Base-by-base conservation (phyloP, 352 stramenopile species). In the Globisporangium splendens region DNA sequence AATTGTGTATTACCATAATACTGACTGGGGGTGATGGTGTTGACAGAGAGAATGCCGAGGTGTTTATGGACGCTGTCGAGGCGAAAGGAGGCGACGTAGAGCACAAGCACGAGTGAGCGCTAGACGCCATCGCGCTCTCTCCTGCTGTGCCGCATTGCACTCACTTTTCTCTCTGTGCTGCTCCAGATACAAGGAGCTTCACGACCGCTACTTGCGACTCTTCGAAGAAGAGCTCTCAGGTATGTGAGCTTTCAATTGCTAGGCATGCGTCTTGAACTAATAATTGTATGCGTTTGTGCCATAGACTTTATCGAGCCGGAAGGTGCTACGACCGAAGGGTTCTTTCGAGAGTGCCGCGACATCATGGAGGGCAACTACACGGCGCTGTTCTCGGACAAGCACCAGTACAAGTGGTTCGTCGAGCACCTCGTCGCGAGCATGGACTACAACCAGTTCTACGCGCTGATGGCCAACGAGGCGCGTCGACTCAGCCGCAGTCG, bases 371-470 rank as follows among this genome's bases (percentile, higher is more conserved):
- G 69, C 20, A 72, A 92, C 46, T 83, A 79, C 62, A 77, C 74
- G 33, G 78, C 76, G 28, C 28, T 35, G 47, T 69, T 88, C 50
- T 91, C 89, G 52, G 75, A 89, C 13, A 75, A 89, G 63, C 77
- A 83, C 66, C 65, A 78, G 44, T 83, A 89, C 61, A 69, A 65
- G 20, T 92, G 83, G 83, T 91, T 92, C 46, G 80, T 92, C 50
- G 77, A 92, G 35, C 80, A 84, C 59, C 64, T 91, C 54, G 62
- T 91, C 20, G 79, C 81, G 28, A 91, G 77, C 54, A 89, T 93
- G 79, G 79, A 91, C 58, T 93, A 88, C 65, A 86, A 90, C 50
- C 69, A 88, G 42, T 91, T 93, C 51, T 88, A 88, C 66, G 75
- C 77, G 0, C 78, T 93, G 59, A 91, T 90, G 74, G 62, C 88